Percentiles rank a stretch among this genome's conserved stretches.
phyloP scores from a whole-genome alignment of 2,329 filamentous ascomycete genomes.

The Rutstroemia sydowiana region DNA sequence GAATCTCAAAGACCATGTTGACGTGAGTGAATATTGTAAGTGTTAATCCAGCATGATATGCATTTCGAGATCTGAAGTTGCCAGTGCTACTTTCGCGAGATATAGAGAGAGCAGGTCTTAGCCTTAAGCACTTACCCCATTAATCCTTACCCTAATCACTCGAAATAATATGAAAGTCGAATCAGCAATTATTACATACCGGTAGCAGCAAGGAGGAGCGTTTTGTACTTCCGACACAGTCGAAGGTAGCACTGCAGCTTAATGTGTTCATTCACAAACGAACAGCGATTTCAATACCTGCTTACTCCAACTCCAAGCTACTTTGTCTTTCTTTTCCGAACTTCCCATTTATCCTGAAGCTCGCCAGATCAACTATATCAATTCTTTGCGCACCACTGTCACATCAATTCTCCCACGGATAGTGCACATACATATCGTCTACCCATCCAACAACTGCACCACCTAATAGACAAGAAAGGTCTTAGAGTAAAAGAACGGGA shows the following conservation, averaged over 20 bases:
- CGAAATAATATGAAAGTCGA: no score
- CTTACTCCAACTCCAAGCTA: no score
- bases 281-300: no score
- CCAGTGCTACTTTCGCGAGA: neutral
- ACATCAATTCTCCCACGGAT: conserved; percentile 35
- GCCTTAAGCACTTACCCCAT: no score
- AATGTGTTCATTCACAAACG: no score
- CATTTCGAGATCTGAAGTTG: neutral
- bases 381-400: conserved; percentile 32
- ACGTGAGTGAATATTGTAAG: conserved; percentile 13
- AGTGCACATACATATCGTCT: conserved; percentile 37
- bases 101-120: neutral
- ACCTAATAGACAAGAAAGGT: no score
- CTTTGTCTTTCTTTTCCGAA: neutral
- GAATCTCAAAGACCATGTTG: conserved; percentile 5
- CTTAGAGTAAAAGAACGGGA: no score
- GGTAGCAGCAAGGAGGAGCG: no score
- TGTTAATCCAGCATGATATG: neutral
- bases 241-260: no score
- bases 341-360: neutral
- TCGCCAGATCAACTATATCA: conserved; percentile 2
- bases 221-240: no score
- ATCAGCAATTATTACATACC: no score
- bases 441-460: conserved; percentile 18
- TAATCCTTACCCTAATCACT: no score